Conservation (phyloP, 2,329 filamentous ascomycete genomes). For the Fonsecaea monophora region DNA sequence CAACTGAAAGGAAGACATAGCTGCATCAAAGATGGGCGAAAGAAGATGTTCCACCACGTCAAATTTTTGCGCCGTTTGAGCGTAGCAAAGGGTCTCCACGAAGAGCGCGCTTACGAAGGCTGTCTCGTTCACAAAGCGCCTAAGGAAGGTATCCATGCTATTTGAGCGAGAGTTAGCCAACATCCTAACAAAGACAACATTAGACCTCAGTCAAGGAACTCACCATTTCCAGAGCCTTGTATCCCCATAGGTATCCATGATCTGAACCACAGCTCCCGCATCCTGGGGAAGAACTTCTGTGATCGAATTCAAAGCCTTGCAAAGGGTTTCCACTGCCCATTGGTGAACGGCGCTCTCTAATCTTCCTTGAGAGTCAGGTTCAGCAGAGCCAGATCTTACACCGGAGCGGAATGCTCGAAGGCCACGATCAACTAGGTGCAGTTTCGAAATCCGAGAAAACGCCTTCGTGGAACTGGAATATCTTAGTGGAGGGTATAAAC, state of each 20-base stretch:
- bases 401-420: constrained; percentile 16
- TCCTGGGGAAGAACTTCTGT: neutral
- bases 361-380: neutral
- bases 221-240: neutral
- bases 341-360: neutral
- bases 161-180: neutral
- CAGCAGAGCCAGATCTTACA: neutral
- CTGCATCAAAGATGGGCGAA: neutral
- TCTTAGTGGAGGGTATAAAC: neutral
- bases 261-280: neutral
- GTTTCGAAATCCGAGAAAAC: constrained; percentile 17
- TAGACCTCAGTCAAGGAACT: neutral
- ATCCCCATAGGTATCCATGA: neutral
- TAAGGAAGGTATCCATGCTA: neutral
- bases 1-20: neutral
- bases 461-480: constrained; percentile 5
- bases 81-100: neutral
- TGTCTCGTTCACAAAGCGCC: neutral
- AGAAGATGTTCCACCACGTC: neutral
- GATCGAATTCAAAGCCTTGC: neutral
- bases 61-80: neutral
- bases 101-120: neutral
- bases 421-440: constrained; percentile 19
- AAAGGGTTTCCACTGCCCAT: neutral
- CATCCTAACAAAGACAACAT: neutral